Conservation (phyloP, 2,329 filamentous ascomycete genomes). For the Tolypocladium paradoxum region DNA sequence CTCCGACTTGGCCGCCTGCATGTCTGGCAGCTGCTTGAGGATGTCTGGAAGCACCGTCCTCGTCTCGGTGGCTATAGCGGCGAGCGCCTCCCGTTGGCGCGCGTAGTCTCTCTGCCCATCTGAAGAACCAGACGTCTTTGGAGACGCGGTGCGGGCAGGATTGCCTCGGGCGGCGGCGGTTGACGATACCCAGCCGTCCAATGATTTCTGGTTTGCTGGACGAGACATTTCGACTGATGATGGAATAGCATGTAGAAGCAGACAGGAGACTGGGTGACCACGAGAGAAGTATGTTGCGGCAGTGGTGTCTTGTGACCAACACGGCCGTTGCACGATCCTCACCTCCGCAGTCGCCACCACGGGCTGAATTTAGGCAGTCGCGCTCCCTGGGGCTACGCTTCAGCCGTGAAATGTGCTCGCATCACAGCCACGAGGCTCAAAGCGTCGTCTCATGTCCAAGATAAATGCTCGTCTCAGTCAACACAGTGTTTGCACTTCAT, state of each 20-base stretch:
- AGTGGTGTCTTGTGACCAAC: slow-evolving; percentile 1
- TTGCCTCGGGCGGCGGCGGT: not conserved
- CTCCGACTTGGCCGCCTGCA: slow-evolving; percentile 26
- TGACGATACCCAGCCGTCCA: slow-evolving; percentile 17
- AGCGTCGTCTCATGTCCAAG: not conserved
- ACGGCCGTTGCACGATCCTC: not conserved
- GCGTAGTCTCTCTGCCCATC: slow-evolving; percentile 5
- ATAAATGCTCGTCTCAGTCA: no score
- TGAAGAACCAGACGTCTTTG: not conserved
- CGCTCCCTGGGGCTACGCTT: no score
- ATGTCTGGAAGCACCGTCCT: slow-evolving; percentile 33
- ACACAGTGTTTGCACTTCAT: not conserved
- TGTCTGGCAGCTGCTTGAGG: slow-evolving; percentile 30
- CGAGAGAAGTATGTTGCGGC: not conserved
- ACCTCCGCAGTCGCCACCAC: not conserved
- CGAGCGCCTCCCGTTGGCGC: slow-evolving; percentile 19
- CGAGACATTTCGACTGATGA: slow-evolving; percentile 1
- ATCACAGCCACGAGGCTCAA: not conserved
- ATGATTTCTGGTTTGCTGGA: slow-evolving; percentile 11
- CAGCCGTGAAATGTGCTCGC: no score
- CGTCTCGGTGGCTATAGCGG: slow-evolving; percentile 35
- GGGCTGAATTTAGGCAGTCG: not conserved
- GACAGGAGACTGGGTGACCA: not conserved
- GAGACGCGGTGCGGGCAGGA: not conserved
- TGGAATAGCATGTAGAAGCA: not conserved